phyloP scores from a whole-genome alignment of 2,329 filamentous ascomycete species.

The Sclerotinia glacialis region DNA sequence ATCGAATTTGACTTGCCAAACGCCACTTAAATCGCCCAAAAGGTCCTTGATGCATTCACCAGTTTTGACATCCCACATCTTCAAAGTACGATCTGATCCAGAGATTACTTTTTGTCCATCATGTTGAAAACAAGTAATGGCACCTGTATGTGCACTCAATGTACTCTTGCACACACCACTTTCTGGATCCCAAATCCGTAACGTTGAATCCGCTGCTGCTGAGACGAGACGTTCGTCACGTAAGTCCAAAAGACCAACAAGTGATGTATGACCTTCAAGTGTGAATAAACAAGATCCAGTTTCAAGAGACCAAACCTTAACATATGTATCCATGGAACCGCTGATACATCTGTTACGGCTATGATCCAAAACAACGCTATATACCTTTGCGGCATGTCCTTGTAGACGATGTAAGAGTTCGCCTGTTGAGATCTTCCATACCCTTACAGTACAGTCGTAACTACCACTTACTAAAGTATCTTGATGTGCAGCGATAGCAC shows the following conservation, averaged over 20 bases:
- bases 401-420: conserved; percentile 80
- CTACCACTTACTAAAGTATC: conserved; percentile 97
- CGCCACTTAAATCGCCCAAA: conserved; percentile 88
- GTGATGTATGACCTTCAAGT: conserved; percentile 85
- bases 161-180: conserved; percentile 86
- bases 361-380: conserved; percentile 92
- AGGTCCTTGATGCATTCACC: conserved; percentile 92
- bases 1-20: conserved; percentile 99
- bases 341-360: conserved; percentile 93
- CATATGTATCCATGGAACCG: conserved; percentile 95
- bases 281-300: conserved; percentile 83
- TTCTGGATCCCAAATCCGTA: conserved; percentile 96
- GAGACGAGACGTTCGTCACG: conserved; percentile 88
- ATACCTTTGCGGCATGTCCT: conserved; percentile 90
- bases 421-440: conserved; percentile 96
- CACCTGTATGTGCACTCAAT: conserved; percentile 89
- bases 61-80: conserved; percentile 96
- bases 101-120: conserved; percentile 96
- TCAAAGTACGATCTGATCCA: conserved; percentile 89
- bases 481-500: conserved; percentile 89
- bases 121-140: conserved; percentile 98
- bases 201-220: conserved; percentile 89
- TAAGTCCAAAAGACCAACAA: conserved; percentile 88
- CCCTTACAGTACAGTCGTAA: conserved; percentile 90
- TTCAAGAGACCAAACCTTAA: conserved; percentile 95